Evolutionary conservation across 169 alveolate genomes (phyloP).

Genomic region (Plasmodium gonderi): DNA sequence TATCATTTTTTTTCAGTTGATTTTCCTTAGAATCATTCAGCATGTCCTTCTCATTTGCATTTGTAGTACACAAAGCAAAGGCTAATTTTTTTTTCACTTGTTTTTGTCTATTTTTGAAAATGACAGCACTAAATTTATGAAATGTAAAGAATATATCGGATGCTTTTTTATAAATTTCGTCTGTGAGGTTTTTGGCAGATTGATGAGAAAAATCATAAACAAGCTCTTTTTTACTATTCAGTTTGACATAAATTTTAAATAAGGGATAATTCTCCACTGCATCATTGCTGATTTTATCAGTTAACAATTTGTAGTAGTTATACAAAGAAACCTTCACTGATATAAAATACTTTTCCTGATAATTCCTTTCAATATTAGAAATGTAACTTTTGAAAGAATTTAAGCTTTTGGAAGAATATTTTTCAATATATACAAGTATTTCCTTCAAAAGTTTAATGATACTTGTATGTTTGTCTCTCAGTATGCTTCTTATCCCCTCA

Average conservation of each 20-base stretch:
- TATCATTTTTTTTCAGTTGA: constrained; percentile 51
- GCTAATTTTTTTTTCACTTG: constrained; percentile 62
- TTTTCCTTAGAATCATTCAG: constrained; percentile 18
- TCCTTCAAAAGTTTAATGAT: constrained; percentile 58
- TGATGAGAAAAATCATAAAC: constrained; percentile 62
- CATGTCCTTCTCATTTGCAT: constrained; percentile 30
- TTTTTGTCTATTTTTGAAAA: constrained; percentile 73
- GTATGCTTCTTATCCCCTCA: constrained; percentile 42
- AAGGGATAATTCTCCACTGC: constrained; percentile 69
- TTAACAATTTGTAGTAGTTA: constrained; percentile 59
- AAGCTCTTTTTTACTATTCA: constrained; percentile 41
- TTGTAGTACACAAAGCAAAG: constrained; percentile 37
- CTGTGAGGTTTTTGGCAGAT: constrained; percentile 64
- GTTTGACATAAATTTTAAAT: constrained; percentile 60
- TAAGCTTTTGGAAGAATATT: constrained; percentile 51
- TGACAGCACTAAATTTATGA: constrained; percentile 32
- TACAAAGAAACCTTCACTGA: constrained; percentile 68
- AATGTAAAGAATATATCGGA: constrained; percentile 60
- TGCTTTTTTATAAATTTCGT: constrained; percentile 70
- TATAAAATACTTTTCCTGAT: constrained; percentile 65
- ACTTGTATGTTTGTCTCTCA: constrained; percentile 49
- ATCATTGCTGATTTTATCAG: constrained; percentile 70
- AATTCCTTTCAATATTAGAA: constrained; percentile 39
- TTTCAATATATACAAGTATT: constrained; percentile 55
- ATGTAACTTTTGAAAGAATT: constrained; percentile 61